These are phyloP conservation scores for Ustilago tritici DNA, from an alignment of 1,284 basidiomycete species.

Conservation along the genomic window DNA sequence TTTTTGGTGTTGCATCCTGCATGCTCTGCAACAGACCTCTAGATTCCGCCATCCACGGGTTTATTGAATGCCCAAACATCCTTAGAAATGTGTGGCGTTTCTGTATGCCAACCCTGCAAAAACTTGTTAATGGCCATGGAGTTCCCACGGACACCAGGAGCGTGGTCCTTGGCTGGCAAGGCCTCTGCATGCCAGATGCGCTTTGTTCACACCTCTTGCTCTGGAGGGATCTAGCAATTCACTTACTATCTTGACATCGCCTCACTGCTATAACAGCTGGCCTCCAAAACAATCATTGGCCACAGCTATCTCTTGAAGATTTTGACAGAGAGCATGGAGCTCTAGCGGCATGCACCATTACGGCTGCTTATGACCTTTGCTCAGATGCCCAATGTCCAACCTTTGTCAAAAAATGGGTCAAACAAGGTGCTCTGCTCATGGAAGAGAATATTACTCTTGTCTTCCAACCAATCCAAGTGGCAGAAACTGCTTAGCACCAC, in stretches of 20 bases:
- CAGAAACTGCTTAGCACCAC: background rate
- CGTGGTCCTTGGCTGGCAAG: too few species aligned
- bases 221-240: too few species aligned
- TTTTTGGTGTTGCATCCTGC: too few species aligned
- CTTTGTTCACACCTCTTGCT: too few species aligned
- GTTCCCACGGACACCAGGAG: too few species aligned
- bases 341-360: background rate
- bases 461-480: background rate
- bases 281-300: constrained; percentile 3
- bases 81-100: too few species aligned
- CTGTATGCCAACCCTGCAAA: too few species aligned
- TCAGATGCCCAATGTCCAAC: background rate
- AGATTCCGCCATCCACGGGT: too few species aligned
- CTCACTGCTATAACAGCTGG: background rate
- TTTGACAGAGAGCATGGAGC: background rate
- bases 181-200: too few species aligned
- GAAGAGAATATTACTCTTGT: background rate
- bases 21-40: too few species aligned
- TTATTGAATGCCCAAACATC: too few species aligned
- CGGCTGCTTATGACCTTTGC: background rate
- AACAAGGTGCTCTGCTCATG: background rate
- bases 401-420: background rate
- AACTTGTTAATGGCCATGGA: too few species aligned
- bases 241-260: background rate
- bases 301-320: background rate